Conservation (phyloP, 371 early-diverging fungal species). For the Capillidium rhysosporum region DNA sequence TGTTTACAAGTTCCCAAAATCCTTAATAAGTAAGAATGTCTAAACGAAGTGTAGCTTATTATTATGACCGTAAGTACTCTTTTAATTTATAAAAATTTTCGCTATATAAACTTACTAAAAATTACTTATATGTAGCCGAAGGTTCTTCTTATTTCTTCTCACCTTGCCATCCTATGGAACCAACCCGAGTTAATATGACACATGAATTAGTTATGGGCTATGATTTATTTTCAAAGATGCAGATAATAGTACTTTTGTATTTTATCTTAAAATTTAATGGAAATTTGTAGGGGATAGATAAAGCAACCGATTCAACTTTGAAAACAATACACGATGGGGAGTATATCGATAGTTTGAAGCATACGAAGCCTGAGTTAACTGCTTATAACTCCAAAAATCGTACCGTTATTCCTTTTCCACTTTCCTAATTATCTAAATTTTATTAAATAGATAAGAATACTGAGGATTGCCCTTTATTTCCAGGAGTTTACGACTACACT, state of each 20-base stretch:
- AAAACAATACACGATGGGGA: slow-evolving; percentile 98
- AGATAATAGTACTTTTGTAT: slow-evolving; percentile 33
- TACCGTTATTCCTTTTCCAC: not conserved
- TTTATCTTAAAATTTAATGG: not conserved
- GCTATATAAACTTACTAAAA: not conserved
- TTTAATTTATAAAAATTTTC: not conserved
- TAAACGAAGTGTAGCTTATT: not conserved
- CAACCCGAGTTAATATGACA: slow-evolving; percentile 93
- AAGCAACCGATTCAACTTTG: slow-evolving; percentile 82
- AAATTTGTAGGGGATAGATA: slow-evolving; percentile 41
- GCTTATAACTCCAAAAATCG: slow-evolving; percentile 53
- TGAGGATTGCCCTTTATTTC: slow-evolving; percentile 97
- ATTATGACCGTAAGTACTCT: slow-evolving; percentile 1
- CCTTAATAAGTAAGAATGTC: not conserved
- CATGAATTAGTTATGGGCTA: slow-evolving; percentile 93
- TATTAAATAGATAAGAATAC: slow-evolving; percentile 50
- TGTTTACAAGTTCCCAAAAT: too few relatives aligned
- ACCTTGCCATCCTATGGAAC: slow-evolving; percentile 98
- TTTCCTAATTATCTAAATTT: slow-evolving; percentile 11
- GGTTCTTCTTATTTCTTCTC: slow-evolving; percentile 79
- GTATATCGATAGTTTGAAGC: slow-evolving; percentile 92
- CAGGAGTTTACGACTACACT: slow-evolving; percentile 90
- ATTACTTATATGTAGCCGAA: not conserved
- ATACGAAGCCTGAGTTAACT: slow-evolving; percentile 84
- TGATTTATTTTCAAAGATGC: slow-evolving; percentile 87